phyloP scores from a whole-genome alignment of 2,329 filamentous ascomycete species.

The Ilyonectria destructans region DNA sequence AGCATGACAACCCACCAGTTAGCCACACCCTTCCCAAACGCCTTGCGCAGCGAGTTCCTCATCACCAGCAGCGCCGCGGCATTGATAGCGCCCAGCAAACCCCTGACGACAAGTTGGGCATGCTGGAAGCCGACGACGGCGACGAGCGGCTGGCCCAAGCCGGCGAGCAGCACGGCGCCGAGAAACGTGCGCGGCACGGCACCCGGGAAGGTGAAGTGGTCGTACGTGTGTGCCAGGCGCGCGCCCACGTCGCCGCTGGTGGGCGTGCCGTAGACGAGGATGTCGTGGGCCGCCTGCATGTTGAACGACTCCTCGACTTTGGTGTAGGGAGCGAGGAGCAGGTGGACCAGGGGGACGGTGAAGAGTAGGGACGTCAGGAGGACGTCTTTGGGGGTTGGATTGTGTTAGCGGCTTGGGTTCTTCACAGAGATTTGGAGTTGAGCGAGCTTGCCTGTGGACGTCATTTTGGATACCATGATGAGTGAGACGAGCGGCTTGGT shows the following conservation, averaged over 20 bases:
- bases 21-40: constrained; percentile 79
- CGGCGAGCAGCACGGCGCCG: constrained; percentile 84
- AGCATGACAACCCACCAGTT: constrained; percentile 88
- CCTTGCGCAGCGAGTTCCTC: constrained; percentile 72
- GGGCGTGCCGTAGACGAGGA: constrained; percentile 85
- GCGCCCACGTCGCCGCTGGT: constrained; percentile 64
- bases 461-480: constrained; percentile 40
- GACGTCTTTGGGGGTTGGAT: constrained; percentile 40
- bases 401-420: constrained; percentile 13
- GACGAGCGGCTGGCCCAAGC: constrained; percentile 78
- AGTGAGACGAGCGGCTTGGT: background rate
- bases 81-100: constrained; percentile 85
- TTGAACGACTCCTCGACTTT: constrained; percentile 99
- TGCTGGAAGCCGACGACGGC: constrained; percentile 69
- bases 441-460: constrained; percentile 34
- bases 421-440: background rate
- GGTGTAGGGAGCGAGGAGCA: constrained; percentile 86
- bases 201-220: constrained; percentile 92
- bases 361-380: constrained; percentile 55
- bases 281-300: constrained; percentile 93
- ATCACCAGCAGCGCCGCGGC: constrained; percentile 78
- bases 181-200: constrained; percentile 93
- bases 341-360: constrained; percentile 78
- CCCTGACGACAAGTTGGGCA: constrained; percentile 78
- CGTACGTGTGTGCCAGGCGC: constrained; percentile 78